Base-by-base conservation (phyloP, 345 rosid species). In the Melaleuca alternifolia region DNA sequence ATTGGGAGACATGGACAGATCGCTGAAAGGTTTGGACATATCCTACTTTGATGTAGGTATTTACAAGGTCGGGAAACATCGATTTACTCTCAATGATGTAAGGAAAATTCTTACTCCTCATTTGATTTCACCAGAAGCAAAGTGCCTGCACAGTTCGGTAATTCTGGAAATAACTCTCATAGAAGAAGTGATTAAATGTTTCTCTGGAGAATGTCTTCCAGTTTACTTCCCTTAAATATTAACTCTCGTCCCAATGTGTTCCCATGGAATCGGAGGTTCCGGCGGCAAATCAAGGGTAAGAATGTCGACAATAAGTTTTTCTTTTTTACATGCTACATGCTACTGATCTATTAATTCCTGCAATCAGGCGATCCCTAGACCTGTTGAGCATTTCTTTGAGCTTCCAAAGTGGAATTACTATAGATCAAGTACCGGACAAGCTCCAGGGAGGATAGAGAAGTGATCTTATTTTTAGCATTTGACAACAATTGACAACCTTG, bases 381-480 rank as follows among this genome's bases (percentile, higher is more conserved):
- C 10, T 53, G 24, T 53, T 53, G 0, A 53, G 56, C 56, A 7
- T 21, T 21, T 1, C 0, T 18, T 16, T 53, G 18, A 51, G 13
- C 57, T 20, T 54, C 23, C 26, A 91, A 91, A 93, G 89, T 51
- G 52, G 52, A 51, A 51, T 11, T 51, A 51, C 15, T 51, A 11
- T 51, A 14, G 52, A 51, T 51, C 52, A 51, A 51, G 52, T 51
- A 51, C 52, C 11, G 3, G 57, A 7, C 57, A 54, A 54, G 26
- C 57, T 54, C 57, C 26, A 7, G 24, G 26, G 57, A 54, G 26
- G 57, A 54, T 20, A 54, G 57, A 20, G 57, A 20, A 54, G 11
- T 54, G 57, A 54, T 15, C 16, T 54, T 7, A 41, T 51, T 51
- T 16, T 51, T 51, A 4, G 53, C 53, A 51, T 41, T 41, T 41